Evolutionary conservation across 306 rosid species (phyloP).

Genomic region (Prinsepia uniflora): DNA sequence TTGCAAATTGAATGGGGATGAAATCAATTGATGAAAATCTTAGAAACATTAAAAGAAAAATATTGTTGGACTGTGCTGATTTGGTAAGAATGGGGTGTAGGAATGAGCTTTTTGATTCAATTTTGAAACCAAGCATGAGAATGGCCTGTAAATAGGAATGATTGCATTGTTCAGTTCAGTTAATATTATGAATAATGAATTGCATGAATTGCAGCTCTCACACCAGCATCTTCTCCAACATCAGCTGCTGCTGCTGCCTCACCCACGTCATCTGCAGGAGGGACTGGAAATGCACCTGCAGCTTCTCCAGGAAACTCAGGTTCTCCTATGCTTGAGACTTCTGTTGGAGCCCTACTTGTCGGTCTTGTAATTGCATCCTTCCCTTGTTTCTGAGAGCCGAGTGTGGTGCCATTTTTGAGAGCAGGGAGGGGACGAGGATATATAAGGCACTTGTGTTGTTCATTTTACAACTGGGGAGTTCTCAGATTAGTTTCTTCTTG

Average conservation of each 20-base stretch:
- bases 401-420: slow-evolving; percentile 22
- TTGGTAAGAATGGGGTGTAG: too few species aligned
- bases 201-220: slow-evolving; percentile 22
- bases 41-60: too few species aligned
- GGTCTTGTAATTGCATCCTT: slow-evolving; percentile 27
- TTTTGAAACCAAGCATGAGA: too few species aligned
- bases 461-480: slow-evolving; percentile 10
- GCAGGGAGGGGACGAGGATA: slow-evolving; percentile 7
- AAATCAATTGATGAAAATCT: too few species aligned
- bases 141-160: too few species aligned
- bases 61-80: too few species aligned
- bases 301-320: slow-evolving; percentile 34
- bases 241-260: slow-evolving; percentile 23
- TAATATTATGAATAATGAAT: not conserved
- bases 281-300: slow-evolving; percentile 27
- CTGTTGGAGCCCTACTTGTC: slow-evolving; percentile 28
- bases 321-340: slow-evolving; percentile 14
- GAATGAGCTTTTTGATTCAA: too few species aligned
- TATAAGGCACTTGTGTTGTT: slow-evolving; percentile 10
- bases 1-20: too few species aligned
- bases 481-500: not conserved
- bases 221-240: slow-evolving; percentile 37
- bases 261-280: slow-evolving; percentile 11
- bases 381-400: slow-evolving; percentile 26
- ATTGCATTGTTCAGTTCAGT: too few species aligned